Evolutionary conservation across 106 monocot species (phyloP), one percentile per base, ranked within the genome.

Genomic region (Vanilla planifolia): DNA sequence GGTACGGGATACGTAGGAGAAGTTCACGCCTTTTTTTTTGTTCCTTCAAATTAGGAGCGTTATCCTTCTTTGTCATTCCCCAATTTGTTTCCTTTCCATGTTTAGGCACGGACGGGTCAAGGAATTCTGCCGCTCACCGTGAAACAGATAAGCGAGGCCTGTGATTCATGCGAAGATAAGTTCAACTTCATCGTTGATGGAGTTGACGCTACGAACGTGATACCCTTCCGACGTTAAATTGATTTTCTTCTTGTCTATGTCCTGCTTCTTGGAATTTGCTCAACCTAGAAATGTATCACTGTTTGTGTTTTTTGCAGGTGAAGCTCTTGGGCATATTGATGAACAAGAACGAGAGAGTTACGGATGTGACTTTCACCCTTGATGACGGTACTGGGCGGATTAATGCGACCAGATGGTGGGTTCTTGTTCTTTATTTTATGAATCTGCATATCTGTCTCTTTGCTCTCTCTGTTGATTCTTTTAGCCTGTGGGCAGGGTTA

Each of bases 351-450:
- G 84, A 77, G 74, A 81, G 87, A 73, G 67, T 85, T 21, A 91
- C 96, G 1, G 96, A 98, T 67, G 76, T 79, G 25, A 57, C 96
- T 23, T 88, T 98, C 59, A 72, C 77, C 13, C 70, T 98, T 21
- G 96, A 98, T 47, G 96, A 98, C 29, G 87, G 96, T 39, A 88
- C 87, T 13, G 87, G 96, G 45, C 70, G 84, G 62, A 87, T 98
- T 29, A 91, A 82, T 66, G 66, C 87, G 45, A 81, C 75, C 25
- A 80, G 84, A 87, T 98, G 95, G 90, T 96, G 62, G 37, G 60
- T 39, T 55, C 17, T 66, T 23, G 48, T 34, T 50, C 25, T 42
- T 30, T 53, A 32, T 30, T 15, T 19, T 4, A 4, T 8, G 10
- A 55, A 67, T 57, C 57, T 58, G 6, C 34, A 8, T 21, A 4